These are phyloP conservation scores for Lichtheimia ornata DNA, from an alignment of 371 early-diverging fungal genomes.

Conservation along the genomic window DNA sequence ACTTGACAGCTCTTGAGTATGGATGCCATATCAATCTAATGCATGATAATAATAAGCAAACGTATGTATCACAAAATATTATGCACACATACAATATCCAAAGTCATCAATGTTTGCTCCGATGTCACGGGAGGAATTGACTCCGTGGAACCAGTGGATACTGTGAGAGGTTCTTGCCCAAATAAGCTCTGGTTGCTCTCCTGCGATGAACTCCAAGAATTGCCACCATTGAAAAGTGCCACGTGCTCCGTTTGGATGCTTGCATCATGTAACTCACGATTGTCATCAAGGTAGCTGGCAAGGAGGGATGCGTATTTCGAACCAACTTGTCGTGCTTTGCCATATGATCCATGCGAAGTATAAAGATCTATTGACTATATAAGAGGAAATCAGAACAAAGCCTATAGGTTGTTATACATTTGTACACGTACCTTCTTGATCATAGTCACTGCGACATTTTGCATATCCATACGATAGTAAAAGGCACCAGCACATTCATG, in stretches of 20 bases:
- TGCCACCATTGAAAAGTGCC: conserved; percentile 27
- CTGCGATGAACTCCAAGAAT: conserved; percentile 36
- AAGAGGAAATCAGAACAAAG: too few species aligned
- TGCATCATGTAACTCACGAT: conserved; percentile 26
- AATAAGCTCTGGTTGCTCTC: too few species aligned
- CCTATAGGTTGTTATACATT: background rate
- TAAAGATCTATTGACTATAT: conserved; percentile 31
- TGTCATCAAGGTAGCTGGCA: conserved; percentile 27
- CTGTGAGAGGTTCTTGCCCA: background rate
- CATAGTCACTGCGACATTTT: conserved; percentile 36
- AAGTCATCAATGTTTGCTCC: conserved; percentile 40
- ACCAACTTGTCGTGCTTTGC: conserved; percentile 37
- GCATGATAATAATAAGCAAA: background rate
- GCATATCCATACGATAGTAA: conserved; percentile 33
- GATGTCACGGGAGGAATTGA: conserved; percentile 40
- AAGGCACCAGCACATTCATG: conserved; percentile 45
- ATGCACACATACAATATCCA: conserved; percentile 38
- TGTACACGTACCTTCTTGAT: conserved; percentile 26
- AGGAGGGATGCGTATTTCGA: conserved; percentile 28
- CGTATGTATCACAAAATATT: background rate
- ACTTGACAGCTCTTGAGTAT: conserved; percentile 51
- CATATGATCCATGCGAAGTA: conserved; percentile 36
- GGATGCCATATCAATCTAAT: conserved; percentile 40
- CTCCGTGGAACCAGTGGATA: conserved; percentile 28
- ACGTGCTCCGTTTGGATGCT: conserved; percentile 21